A percentile compares a stretch with the other conserved stretches of the same genome.
phyloP scores from a whole-genome alignment of 1,284 basidiomycete genomes.

The Microbotryum saponariae region DNA sequence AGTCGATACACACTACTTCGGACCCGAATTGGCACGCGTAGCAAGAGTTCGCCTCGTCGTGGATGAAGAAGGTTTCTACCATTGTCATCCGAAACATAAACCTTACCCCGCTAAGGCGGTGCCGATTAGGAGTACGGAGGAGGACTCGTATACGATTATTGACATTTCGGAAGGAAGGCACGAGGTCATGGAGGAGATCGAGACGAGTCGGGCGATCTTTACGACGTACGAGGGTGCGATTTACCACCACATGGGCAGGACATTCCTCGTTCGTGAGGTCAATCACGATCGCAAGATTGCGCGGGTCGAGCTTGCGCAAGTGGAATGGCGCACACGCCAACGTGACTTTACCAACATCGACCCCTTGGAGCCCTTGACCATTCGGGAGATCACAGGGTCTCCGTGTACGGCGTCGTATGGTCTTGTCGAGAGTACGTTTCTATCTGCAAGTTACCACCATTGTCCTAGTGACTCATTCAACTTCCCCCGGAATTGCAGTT shows the following conservation, averaged over 20 bases:
- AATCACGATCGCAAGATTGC: constrained; percentile 71
- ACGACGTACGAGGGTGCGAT: constrained; percentile 57
- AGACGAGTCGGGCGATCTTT: constrained; percentile 73
- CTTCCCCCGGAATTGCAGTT: constrained; percentile 38
- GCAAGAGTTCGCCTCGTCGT: constrained; percentile 52
- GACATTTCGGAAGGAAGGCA: constrained; percentile 51
- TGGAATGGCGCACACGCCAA: constrained; percentile 72
- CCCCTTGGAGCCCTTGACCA: constrained; percentile 67
- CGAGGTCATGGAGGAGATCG: constrained; percentile 72
- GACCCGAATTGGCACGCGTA: constrained; percentile 46
- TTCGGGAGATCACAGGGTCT: constrained; percentile 59
- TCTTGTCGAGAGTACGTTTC: constrained; percentile 50
- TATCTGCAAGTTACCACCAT: background rate
- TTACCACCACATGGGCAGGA: constrained; percentile 74
- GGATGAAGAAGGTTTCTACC: constrained; percentile 63
- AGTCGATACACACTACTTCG: constrained; percentile 68
- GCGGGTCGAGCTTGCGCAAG: constrained; percentile 60
- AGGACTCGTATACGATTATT: constrained; percentile 69
- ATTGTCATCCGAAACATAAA: constrained; percentile 65
- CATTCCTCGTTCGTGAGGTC: constrained; percentile 65
- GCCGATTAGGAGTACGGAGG: constrained; percentile 66
- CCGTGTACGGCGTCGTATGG: constrained; percentile 63
- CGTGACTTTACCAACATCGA: constrained; percentile 53
- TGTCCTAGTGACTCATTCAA: background rate
- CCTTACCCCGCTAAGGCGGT: constrained; percentile 68